These are phyloP conservation scores for Angophora floribunda DNA, from an alignment of 345 rosid genomes.

Conservation along the genomic window DNA sequence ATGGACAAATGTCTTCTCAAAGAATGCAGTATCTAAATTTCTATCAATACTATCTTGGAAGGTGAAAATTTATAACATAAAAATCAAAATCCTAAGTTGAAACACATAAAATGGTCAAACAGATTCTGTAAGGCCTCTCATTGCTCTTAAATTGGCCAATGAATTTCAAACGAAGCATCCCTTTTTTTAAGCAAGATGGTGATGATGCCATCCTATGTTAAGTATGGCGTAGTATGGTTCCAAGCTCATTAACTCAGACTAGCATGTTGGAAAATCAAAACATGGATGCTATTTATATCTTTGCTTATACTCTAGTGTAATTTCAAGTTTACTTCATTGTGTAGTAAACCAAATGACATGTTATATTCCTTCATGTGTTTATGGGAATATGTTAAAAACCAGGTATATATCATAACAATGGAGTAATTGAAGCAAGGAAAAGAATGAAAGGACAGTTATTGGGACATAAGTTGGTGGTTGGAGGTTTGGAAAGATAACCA, in stretches of 20 bases:
- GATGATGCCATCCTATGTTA: no score
- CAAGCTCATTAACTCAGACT: no score
- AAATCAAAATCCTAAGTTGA: not conserved
- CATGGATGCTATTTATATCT: no score
- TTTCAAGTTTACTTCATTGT: not conserved
- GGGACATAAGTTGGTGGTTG: not conserved
- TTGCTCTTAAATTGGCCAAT: no score
- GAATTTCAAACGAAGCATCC: no score
- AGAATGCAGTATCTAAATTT: not conserved
- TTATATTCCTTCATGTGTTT: no score
- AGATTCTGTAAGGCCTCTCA: not conserved
- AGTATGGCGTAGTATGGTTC: no score
- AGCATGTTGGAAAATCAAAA: no score
- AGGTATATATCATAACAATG: not conserved
- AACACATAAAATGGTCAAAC: not conserved
- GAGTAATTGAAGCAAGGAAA: not conserved
- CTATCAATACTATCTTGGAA: not conserved
- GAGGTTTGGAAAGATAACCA: not conserved
- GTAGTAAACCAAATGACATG: no score
- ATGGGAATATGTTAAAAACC: not conserved
- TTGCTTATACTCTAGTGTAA: not conserved
- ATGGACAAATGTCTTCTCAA: not conserved
- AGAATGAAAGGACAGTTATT: not conserved
- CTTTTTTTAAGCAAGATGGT: no score
- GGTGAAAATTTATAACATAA: not conserved